Conservation (phyloP, 2,329 filamentous ascomycete genomes). For the Neurospora sp. region DNA sequence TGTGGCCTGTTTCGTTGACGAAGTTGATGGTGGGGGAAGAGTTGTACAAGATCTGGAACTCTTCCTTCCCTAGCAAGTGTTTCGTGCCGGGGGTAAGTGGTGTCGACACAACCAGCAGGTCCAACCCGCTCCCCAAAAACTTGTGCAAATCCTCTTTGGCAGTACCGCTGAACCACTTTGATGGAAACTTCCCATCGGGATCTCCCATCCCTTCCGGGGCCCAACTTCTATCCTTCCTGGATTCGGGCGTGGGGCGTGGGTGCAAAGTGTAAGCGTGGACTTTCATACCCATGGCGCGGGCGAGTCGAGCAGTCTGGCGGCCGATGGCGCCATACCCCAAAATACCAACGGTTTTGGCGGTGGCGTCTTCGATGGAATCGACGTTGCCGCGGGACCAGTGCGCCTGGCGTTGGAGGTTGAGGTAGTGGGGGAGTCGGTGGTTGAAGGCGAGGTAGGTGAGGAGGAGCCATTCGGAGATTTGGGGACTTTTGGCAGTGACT, state of each 20-base stretch:
- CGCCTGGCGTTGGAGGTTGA: slow-evolving; percentile 31
- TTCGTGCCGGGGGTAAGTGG: slow-evolving; percentile 40
- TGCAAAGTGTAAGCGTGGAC: slow-evolving; percentile 68
- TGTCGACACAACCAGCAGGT: slow-evolving; percentile 41
- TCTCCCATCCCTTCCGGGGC: slow-evolving; percentile 57
- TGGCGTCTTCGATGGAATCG: slow-evolving; percentile 30
- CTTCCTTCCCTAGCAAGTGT: slow-evolving; percentile 38
- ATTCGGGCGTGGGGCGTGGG: slow-evolving; percentile 55
- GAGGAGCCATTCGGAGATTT: slow-evolving; percentile 49
- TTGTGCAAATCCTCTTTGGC: slow-evolving; percentile 33
- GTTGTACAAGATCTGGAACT: slow-evolving; percentile 36
- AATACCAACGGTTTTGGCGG: slow-evolving; percentile 39
- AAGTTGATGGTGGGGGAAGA: not conserved
- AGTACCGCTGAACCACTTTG: slow-evolving; percentile 40
- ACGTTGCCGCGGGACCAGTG: slow-evolving; percentile 30
- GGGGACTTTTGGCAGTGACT: slow-evolving; percentile 18
- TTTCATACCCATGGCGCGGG: slow-evolving; percentile 56
- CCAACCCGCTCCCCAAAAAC: slow-evolving; percentile 40
- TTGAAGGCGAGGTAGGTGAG: slow-evolving; percentile 39
- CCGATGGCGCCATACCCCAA: slow-evolving; percentile 46
- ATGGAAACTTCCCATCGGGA: slow-evolving; percentile 37
- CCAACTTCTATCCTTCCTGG: slow-evolving; percentile 48
- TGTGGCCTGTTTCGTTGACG: not conserved
- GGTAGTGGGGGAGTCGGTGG: slow-evolving; percentile 34
- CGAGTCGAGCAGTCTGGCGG: slow-evolving; percentile 44